A percentile compares a stretch with the other conserved stretches of the same genome.
Conservation (phyloP, 1,284 basidiomycete genomes). For the Cryptococcus deneoformans region DNA sequence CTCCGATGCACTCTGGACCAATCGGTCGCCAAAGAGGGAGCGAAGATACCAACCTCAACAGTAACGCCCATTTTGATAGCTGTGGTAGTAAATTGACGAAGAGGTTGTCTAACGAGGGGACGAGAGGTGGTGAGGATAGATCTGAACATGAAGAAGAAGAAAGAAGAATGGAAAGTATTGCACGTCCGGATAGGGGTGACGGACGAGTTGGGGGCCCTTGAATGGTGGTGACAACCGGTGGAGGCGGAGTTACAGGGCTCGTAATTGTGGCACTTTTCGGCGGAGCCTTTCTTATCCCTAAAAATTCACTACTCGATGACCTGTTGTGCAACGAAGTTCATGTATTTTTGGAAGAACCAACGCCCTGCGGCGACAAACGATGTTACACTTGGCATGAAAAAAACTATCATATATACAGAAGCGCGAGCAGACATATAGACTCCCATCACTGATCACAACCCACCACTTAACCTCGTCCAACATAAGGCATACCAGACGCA, state of each 20-base stretch:
- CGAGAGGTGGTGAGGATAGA: constrained; percentile 17
- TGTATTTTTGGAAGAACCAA: no score
- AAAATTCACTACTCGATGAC: no score
- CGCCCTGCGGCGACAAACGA: no score
- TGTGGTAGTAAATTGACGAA: constrained; percentile 37
- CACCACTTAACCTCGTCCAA: constrained; percentile 58
- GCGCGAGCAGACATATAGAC: no score
- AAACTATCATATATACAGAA: no score
- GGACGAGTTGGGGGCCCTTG: background rate
- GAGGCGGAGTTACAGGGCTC: constrained; percentile 8
- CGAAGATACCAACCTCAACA: constrained; percentile 34
- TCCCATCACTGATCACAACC: background rate
- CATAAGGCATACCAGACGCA: constrained; percentile 59
- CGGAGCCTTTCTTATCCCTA: background rate
- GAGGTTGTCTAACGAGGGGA: constrained; percentile 9
- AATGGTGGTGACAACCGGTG: constrained; percentile 2
- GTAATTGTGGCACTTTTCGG: constrained; percentile 3
- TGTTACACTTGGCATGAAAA: no score
- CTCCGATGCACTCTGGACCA: background rate
- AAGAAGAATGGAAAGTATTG: background rate
- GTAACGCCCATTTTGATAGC: constrained; percentile 50
- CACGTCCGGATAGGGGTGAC: background rate
- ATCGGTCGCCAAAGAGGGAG: background rate
- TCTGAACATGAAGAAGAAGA: constrained; percentile 17
- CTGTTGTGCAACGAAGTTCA: no score